phyloP scores from a whole-genome alignment of 768 basidiomycete species.

The Trametes villosa region DNA sequence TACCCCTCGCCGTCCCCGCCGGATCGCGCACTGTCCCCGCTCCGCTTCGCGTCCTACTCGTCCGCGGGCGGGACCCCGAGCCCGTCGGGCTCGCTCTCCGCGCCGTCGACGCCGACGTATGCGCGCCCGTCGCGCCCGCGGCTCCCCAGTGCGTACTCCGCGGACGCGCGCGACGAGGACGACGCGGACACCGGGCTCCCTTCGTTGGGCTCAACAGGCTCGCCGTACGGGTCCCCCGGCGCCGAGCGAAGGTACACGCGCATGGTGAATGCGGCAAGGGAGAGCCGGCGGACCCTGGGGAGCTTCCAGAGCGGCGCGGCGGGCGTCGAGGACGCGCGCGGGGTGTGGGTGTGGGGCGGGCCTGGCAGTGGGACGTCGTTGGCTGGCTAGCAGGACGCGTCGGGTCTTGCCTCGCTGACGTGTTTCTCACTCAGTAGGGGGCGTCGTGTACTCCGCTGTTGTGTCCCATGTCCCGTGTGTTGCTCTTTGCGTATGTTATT shows the following conservation, averaged over 20 bases:
- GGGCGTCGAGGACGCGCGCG: slow-evolving; percentile 7
- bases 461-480: neutral
- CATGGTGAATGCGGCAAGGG: slow-evolving; percentile 7
- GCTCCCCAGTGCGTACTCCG: slow-evolving; percentile 4
- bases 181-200: neutral
- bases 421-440: neutral
- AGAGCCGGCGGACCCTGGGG: neutral
- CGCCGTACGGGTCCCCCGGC: neutral
- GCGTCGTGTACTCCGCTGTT: neutral
- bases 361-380: neutral
- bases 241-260: slow-evolving; percentile 4
- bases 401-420: neutral
- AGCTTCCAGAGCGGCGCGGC: neutral
- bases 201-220: neutral
- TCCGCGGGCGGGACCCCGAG: neutral
- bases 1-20: neutral
- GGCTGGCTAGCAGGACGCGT: neutral
- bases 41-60: slow-evolving; percentile 12
- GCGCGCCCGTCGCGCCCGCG: neutral
- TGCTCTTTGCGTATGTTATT: slow-evolving; percentile 1
- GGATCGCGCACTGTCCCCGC: slow-evolving; percentile 10
- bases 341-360: slow-evolving; percentile 14
- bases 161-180: neutral
- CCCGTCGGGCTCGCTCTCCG: neutral
- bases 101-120: neutral